These are phyloP conservation scores for Hippophae tibetana DNA, from an alignment of 306 rosid genomes.

Conservation along the genomic window DNA sequence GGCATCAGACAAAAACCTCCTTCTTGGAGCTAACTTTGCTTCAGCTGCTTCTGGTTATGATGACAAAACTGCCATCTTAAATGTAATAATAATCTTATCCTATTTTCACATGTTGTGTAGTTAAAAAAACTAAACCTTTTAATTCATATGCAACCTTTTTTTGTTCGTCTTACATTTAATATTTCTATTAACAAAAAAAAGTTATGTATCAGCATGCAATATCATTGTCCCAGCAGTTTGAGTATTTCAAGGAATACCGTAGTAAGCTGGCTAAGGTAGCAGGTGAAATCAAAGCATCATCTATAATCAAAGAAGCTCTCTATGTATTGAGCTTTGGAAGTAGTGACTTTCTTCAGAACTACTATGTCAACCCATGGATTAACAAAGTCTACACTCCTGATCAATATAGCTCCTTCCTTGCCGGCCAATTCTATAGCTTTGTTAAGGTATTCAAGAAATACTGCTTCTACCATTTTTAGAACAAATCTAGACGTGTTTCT, in stretches of 20 bases:
- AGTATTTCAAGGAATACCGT: constrained; percentile 65
- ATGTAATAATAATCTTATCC: constrained; percentile 28
- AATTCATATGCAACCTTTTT: not conserved
- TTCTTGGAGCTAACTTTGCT: constrained; percentile 76
- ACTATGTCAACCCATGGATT: constrained; percentile 63
- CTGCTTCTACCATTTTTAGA: no score
- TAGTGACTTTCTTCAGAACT: constrained; percentile 73
- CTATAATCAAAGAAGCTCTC: constrained; percentile 49
- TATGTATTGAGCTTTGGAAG: constrained; percentile 68
- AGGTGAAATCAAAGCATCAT: constrained; percentile 53
- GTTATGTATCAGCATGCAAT: constrained; percentile 65
- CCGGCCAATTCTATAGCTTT: constrained; percentile 42
- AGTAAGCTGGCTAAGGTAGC: constrained; percentile 60
- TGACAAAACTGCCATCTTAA: constrained; percentile 52
- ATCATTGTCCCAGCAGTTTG: constrained; percentile 53
- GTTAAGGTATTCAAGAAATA: constrained; percentile 36
- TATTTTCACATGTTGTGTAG: no score
- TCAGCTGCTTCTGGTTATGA: constrained; percentile 91
- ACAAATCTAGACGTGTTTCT: no score
- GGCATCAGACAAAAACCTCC: constrained; percentile 84
- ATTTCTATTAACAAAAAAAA: not conserved
- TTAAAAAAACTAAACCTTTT: not conserved
- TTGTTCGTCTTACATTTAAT: not conserved
- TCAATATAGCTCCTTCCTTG: constrained; percentile 40
- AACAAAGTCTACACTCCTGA: constrained; percentile 45